Conservation (phyloP, 495 filamentous ascomycete species). For the Parathielavia appendiculata region DNA sequence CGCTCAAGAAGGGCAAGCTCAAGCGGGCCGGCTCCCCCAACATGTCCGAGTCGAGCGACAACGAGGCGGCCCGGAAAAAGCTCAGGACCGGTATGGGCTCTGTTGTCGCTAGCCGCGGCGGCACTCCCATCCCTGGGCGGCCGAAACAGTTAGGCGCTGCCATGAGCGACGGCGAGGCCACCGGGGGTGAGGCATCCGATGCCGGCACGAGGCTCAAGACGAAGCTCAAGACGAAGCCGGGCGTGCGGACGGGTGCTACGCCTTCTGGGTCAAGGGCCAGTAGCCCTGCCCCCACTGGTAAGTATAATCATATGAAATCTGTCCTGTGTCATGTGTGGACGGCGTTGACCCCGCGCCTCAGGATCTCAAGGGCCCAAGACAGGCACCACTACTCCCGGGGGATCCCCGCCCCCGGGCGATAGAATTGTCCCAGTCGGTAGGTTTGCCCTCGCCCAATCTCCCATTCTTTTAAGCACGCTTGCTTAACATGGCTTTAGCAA, state of each 20-base stretch:
- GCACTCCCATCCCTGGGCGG: conserved; percentile 54
- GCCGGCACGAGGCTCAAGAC: conserved; percentile 55
- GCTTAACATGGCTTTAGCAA: no score
- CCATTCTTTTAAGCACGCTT: no score
- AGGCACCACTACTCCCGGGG: conserved; percentile 25
- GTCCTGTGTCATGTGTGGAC: not conserved
- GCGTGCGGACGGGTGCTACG: conserved; percentile 37
- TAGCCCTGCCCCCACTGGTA: conserved; percentile 42
- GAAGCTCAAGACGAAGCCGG: conserved; percentile 56
- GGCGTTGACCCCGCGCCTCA: not conserved
- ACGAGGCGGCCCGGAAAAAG: conserved; percentile 85
- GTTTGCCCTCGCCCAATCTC: no score
- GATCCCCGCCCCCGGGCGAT: conserved; percentile 16
- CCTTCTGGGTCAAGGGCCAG: conserved; percentile 50
- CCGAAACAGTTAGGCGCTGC: conserved; percentile 55
- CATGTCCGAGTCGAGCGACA: conserved; percentile 81
- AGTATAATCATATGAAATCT: not conserved
- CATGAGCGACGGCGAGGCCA: conserved; percentile 75
- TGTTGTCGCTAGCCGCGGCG: conserved; percentile 41
- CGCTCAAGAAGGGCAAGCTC: conserved; percentile 63
- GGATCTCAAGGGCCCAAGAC: conserved; percentile 37
- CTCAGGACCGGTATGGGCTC: conserved; percentile 64
- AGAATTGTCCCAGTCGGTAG: not conserved
- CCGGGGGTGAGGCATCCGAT: conserved; percentile 71
- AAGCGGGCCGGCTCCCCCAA: conserved; percentile 86